Conservation (phyloP, 768 basidiomycete genomes). For the Leccinum obscurum region DNA sequence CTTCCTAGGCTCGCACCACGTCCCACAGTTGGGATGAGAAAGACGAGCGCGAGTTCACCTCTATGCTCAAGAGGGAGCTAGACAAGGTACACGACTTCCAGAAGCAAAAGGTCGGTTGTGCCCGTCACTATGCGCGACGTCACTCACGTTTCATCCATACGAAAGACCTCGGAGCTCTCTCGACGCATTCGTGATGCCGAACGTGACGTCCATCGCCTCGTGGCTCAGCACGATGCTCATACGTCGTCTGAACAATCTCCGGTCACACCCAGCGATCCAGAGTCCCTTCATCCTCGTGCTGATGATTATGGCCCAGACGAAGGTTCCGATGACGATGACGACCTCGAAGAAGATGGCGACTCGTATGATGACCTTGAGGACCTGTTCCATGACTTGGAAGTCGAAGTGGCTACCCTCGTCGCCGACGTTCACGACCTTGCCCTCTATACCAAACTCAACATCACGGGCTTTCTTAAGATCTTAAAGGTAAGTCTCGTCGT, state of each 20-base stretch:
- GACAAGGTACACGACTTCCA: constrained; percentile 96
- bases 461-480: constrained; percentile 99
- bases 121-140: not conserved
- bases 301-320: constrained; percentile 55
- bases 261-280: constrained; percentile 44
- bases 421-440: constrained; percentile 92
- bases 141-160: not conserved
- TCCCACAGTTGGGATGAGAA: constrained; percentile 64
- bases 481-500: constrained; percentile 62
- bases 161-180: constrained; percentile 78
- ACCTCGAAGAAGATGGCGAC: constrained; percentile 46
- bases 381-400: constrained; percentile 83
- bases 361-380: constrained; percentile 81
- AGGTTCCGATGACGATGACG: constrained; percentile 64
- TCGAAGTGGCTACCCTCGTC: constrained; percentile 92
- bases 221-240: constrained; percentile 49
- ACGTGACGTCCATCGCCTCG: constrained; percentile 75
- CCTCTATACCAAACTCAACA: constrained; percentile 93
- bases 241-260: constrained; percentile 26
- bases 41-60: constrained; percentile 83
- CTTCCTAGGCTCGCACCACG: constrained; percentile 49
- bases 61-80: constrained; percentile 78
- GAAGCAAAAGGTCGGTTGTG: constrained; percentile 65
- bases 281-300: constrained; percentile 51
- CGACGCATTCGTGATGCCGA: constrained; percentile 82